Evolutionary conservation across 331 rosid species (phyloP).

Genomic region (Cydonia oblonga): DNA sequence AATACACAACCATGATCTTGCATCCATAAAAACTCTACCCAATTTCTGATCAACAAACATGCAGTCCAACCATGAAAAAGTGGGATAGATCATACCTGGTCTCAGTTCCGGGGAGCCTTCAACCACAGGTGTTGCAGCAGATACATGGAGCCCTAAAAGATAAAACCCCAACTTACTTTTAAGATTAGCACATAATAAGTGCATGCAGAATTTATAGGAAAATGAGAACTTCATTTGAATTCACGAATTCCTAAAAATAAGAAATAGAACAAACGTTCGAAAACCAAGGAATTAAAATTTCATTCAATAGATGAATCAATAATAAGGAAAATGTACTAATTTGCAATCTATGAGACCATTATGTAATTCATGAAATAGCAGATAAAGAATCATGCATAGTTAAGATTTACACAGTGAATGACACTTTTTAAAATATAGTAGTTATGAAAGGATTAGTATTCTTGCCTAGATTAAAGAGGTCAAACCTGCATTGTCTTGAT

Average conservation of each 20-base stretch:
- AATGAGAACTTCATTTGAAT: neutral
- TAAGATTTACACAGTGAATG: neutral
- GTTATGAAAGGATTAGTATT: neutral
- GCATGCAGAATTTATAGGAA: neutral
- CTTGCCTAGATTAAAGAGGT: neutral
- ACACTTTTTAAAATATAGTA: too few species aligned
- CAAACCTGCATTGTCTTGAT: constrained; percentile 37
- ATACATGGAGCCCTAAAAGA: constrained; percentile 7
- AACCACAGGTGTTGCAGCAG: constrained; percentile 2
- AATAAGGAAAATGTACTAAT: neutral
- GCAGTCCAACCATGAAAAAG: neutral
- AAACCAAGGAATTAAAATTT: neutral
- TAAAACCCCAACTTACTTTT: neutral
- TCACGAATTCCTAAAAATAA: too few species aligned
- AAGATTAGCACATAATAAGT: neutral
- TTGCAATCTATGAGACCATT: neutral
- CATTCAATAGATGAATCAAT: neutral
- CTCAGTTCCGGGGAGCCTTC: neutral
- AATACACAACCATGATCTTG: neutral
- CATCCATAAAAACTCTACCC: neutral
- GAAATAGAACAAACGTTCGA: neutral
- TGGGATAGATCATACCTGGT: neutral
- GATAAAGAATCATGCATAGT: neutral
- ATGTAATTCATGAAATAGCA: neutral
- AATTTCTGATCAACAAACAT: neutral